phyloP scores from a whole-genome alignment of 345 rosid species.

The Salix purpurea region DNA sequence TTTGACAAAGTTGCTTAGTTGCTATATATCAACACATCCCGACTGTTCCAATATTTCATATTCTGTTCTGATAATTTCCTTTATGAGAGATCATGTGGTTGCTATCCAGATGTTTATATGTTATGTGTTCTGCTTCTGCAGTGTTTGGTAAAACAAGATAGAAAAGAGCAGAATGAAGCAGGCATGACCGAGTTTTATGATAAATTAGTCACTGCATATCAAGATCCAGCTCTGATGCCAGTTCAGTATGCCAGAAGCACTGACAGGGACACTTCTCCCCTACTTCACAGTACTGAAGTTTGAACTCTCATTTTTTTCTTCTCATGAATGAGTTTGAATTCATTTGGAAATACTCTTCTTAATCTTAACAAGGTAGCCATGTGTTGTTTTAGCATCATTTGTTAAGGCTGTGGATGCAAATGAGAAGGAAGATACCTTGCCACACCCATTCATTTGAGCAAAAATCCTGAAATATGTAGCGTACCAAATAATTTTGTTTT shows the following conservation, averaged over 20 bases:
- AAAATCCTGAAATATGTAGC: too few species aligned
- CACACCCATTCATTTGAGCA: too few species aligned
- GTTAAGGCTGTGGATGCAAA: too few species aligned
- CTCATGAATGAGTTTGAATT: too few species aligned
- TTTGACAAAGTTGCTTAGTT: too few species aligned
- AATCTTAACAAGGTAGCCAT: background rate
- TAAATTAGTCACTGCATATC: slow-evolving; percentile 53
- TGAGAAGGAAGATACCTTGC: too few species aligned
- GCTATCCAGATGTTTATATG: slow-evolving; percentile 9
- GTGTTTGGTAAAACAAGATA: slow-evolving; percentile 79
- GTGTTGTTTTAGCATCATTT: too few species aligned
- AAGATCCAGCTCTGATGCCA: slow-evolving; percentile 62
- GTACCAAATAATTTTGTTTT: too few species aligned
- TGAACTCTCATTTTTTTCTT: slow-evolving; percentile 1
- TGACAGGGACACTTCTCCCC: slow-evolving; percentile 41
- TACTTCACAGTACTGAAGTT: slow-evolving; percentile 37
- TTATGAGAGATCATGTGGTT: background rate
- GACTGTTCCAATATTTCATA: background rate
- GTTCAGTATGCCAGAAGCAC: slow-evolving; percentile 35
- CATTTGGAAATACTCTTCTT: background rate
- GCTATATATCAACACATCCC: background rate
- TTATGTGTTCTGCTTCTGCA: slow-evolving; percentile 29
- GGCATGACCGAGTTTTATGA: slow-evolving; percentile 54
- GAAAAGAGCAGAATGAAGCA: slow-evolving; percentile 52
- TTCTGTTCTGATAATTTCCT: background rate